Evolutionary conservation across 805 yeast genomes (phyloP).

Genomic region (Myxozyma udenii): DNA sequence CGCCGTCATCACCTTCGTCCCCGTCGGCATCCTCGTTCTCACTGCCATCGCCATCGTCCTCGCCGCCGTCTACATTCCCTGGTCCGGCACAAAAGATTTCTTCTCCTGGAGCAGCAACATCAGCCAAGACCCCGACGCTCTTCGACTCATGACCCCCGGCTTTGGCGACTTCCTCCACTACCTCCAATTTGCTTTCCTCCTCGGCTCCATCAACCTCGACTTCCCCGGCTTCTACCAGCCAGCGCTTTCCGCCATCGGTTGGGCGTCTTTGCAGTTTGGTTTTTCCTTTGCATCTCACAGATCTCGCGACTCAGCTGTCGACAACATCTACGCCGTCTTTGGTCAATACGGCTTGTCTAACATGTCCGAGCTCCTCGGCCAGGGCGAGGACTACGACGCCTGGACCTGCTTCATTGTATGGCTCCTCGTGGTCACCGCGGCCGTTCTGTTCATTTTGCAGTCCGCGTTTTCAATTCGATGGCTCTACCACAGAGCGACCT

Average conservation of each 20-base stretch:
- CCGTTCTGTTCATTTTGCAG: constrained; percentile 26
- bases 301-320: constrained; percentile 4
- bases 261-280: constrained; percentile 53
- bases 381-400: constrained; percentile 33
- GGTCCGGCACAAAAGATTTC: constrained; percentile 54
- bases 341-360: constrained; percentile 18
- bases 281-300: constrained; percentile 18
- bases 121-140: constrained; percentile 55
- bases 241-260: constrained; percentile 47
- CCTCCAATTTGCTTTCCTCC: constrained; percentile 58
- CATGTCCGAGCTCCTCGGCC: constrained; percentile 21
- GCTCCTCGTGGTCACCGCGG: constrained; percentile 33
- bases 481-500: constrained; percentile 11
- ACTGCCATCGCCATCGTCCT: constrained; percentile 40
- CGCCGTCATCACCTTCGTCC: constrained; percentile 42
- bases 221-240: constrained; percentile 67
- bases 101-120: constrained; percentile 54
- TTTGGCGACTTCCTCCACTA: constrained; percentile 50
- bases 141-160: constrained; percentile 53
- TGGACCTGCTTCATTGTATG: constrained; percentile 40
- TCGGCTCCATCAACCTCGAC: constrained; percentile 49
- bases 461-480: constrained; percentile 15
- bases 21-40: constrained; percentile 39
- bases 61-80: constrained; percentile 49
- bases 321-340: constrained; percentile 25